Evolutionary conservation across 441 rosid species (phyloP).

Genomic region (Theobroma grandiflorum): DNA sequence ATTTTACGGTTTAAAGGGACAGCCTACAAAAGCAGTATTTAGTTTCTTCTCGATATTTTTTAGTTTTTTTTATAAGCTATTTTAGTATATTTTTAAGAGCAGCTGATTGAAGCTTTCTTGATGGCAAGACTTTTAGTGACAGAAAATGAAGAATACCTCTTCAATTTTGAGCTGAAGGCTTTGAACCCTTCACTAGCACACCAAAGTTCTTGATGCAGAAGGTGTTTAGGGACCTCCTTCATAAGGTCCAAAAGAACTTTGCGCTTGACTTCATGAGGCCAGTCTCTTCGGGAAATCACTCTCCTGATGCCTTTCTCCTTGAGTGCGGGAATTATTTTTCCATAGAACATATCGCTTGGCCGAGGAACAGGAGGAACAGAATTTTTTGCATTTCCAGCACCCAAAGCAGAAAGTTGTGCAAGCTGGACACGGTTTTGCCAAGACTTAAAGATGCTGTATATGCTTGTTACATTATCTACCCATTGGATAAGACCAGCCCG

Average conservation of each 20-base stretch:
- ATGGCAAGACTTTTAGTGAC: background rate
- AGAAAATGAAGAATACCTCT: constrained; percentile 58
- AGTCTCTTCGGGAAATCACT: constrained; percentile 97
- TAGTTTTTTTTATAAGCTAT: background rate
- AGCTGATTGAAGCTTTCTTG: background rate
- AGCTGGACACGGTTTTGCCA: constrained; percentile 95
- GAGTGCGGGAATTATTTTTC: constrained; percentile 98
- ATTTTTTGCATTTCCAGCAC: constrained; percentile 65
- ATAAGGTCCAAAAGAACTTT: constrained; percentile 96
- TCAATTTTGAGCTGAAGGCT: constrained; percentile 89
- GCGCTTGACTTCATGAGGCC: constrained; percentile 99
- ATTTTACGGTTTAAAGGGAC: constrained; percentile 19
- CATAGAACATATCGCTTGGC: constrained; percentile 99
- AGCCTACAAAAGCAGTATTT: background rate
- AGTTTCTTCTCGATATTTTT: constrained; percentile 10
- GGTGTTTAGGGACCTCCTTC: constrained; percentile 96
- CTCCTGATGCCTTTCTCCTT: constrained; percentile 98
- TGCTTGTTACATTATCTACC: constrained; percentile 95
- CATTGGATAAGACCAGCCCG: constrained; percentile 99
- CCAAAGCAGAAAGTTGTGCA: constrained; percentile 70
- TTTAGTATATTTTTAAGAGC: background rate
- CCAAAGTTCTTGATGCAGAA: constrained; percentile 97
- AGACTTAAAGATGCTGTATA: constrained; percentile 92
- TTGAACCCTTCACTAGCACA: constrained; percentile 99
- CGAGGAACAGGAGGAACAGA: constrained; percentile 85